These are phyloP conservation scores for Pestalotiopsis sp. DNA, from an alignment of 2,329 filamentous ascomycete genomes.

Conservation along the genomic window DNA sequence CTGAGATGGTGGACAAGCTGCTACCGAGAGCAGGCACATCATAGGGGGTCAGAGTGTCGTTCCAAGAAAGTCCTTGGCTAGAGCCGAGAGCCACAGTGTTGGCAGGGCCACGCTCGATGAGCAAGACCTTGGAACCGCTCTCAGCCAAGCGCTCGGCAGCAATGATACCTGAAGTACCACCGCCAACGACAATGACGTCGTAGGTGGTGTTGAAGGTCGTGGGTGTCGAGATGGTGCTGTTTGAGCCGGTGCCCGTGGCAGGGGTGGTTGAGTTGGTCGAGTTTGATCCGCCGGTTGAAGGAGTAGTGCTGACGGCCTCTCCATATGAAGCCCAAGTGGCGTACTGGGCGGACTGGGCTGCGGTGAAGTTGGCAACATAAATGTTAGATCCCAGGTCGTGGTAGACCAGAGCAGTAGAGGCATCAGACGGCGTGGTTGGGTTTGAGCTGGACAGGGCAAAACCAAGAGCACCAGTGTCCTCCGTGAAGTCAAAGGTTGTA, in stretches of 20 bases:
- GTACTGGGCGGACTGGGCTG: background rate
- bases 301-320: background rate
- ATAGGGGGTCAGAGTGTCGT: background rate
- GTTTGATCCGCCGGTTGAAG: background rate
- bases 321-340: constrained; percentile 2
- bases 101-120: constrained; percentile 7
- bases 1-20: background rate
- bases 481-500: background rate
- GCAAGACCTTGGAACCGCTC: background rate
- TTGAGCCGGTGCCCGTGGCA: background rate
- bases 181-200: constrained; percentile 5
- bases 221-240: constrained; percentile 1
- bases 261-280: background rate
- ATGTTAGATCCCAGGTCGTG: constrained; percentile 5
- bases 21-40: constrained; percentile 6
- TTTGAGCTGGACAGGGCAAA: constrained; percentile 3
- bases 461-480: background rate
- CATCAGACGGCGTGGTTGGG: constrained; percentile 1
- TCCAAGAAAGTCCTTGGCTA: background rate
- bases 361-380: constrained; percentile 9
- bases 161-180: constrained; percentile 8
- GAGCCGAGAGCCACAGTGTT: constrained; percentile 7
- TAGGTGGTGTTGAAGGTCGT: constrained; percentile 8
- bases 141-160: constrained; percentile 7
- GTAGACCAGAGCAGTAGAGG: constrained; percentile 4